phyloP scores from a whole-genome alignment of 2,329 filamentous ascomycete genomes.

The Alternaria brassicae region DNA sequence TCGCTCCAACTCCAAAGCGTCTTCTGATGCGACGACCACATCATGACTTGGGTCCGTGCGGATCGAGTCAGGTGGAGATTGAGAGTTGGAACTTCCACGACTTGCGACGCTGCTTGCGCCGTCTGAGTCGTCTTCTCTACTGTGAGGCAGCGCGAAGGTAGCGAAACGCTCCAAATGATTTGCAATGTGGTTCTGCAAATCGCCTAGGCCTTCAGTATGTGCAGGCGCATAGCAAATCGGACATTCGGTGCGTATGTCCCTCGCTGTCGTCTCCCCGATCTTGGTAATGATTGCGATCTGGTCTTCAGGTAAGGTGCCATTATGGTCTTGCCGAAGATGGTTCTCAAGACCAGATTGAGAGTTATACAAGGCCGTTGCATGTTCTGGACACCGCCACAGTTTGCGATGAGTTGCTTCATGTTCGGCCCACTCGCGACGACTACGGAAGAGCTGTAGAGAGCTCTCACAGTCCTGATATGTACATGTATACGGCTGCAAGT shows the following conservation, averaged over 20 bases:
- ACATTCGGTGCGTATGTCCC: conserved; percentile 41
- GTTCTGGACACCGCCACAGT: conserved; percentile 48
- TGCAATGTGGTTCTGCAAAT: conserved; percentile 46
- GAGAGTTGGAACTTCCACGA: conserved; percentile 32
- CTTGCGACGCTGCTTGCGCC: conserved; percentile 44
- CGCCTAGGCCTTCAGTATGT: conserved; percentile 30
- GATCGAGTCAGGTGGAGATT: conserved; percentile 27
- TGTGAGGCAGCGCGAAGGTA: conserved; percentile 43
- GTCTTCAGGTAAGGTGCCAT: conserved; percentile 37
- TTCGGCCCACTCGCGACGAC: conserved; percentile 48
- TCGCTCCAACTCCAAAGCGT: neutral
- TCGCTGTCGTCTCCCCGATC: conserved; percentile 42
- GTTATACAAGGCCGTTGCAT: conserved; percentile 39
- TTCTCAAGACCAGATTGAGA: conserved; percentile 32
- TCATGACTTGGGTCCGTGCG: conserved; percentile 19
- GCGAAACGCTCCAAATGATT: conserved; percentile 48
- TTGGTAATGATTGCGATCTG: conserved; percentile 42
- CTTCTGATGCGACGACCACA: neutral
- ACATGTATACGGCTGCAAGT: conserved; percentile 49
- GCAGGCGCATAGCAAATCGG: conserved; percentile 42
- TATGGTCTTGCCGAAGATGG: conserved; percentile 42
- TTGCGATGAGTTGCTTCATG: conserved; percentile 49
- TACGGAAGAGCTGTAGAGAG: conserved; percentile 43
- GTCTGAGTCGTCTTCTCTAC: conserved; percentile 37
- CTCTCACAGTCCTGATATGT: conserved; percentile 44